phyloP scores from a whole-genome alignment of 2,329 filamentous ascomycete species.

The Hymenoscyphus fructigenus region DNA sequence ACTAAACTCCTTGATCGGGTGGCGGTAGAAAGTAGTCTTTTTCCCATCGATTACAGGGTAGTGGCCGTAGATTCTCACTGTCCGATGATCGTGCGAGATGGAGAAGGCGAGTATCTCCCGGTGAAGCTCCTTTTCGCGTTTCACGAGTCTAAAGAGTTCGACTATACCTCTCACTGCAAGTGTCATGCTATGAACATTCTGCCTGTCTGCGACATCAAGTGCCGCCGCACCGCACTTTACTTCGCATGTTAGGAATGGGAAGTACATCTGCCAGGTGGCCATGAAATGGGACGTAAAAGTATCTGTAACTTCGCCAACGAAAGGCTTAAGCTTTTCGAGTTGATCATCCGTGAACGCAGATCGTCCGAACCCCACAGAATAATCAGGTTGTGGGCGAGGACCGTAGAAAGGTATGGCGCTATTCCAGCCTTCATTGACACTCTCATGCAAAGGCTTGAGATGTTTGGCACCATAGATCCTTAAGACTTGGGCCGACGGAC shows the following conservation, averaged over 20 bases:
- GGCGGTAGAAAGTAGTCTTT: not conserved
- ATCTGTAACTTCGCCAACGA: not conserved
- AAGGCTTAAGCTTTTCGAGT: constrained; percentile 16
- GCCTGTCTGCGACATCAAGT: constrained; percentile 40
- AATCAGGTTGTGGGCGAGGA: too few species aligned
- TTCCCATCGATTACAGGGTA: constrained; percentile 30
- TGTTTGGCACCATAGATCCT: too few species aligned
- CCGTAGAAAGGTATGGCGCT: too few species aligned
- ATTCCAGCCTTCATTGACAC: too few species aligned
- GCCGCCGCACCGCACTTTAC: constrained; percentile 44
- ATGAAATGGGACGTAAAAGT: constrained; percentile 34
- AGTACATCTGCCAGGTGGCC: constrained; percentile 25
- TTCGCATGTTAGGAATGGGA: constrained; percentile 36
- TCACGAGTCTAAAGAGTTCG: too few species aligned
- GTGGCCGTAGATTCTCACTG: constrained; percentile 37
- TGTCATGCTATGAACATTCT: constrained; percentile 7
- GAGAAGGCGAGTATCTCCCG: constrained; percentile 40
- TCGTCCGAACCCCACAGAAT: too few species aligned
- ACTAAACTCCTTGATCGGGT: not conserved
- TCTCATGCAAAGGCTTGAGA: too few species aligned
- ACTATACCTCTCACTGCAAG: not conserved
- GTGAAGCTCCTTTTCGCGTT: constrained; percentile 22
- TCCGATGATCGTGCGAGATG: constrained; percentile 8
- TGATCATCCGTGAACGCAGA: constrained; percentile 39
- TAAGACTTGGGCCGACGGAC: too few species aligned